Conservation (phyloP, 1,139 yeast genomes). For the Scheffersomyces lignicola region DNA sequence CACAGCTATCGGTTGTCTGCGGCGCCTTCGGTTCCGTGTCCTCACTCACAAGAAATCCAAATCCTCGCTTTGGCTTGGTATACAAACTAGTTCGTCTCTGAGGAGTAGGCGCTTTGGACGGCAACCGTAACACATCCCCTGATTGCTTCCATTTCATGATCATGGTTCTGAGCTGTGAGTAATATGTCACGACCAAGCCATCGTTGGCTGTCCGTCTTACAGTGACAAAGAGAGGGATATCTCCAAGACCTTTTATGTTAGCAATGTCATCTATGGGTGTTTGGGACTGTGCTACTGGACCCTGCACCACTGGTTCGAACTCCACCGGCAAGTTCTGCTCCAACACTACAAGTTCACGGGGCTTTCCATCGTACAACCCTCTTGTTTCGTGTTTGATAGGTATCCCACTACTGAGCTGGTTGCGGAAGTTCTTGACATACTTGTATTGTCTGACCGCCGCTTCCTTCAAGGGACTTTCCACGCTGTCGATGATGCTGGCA, state of each 20-base stretch:
- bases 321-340: slow-evolving; percentile 13
- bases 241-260: slow-evolving; percentile 15
- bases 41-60: slow-evolving; percentile 38
- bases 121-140: slow-evolving; percentile 6
- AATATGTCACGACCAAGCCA: slow-evolving; percentile 20
- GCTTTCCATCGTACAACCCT: slow-evolving; percentile 8
- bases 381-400: slow-evolving; percentile 11
- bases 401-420: slow-evolving; percentile 14
- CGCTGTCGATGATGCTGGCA: slow-evolving; percentile 7
- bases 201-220: slow-evolving; percentile 10
- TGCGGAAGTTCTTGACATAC: slow-evolving; percentile 17
- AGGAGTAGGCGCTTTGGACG: slow-evolving; percentile 1
- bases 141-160: slow-evolving; percentile 19
- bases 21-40: slow-evolving; percentile 13
- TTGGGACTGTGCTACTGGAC: slow-evolving; percentile 20
- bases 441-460: slow-evolving; percentile 21
- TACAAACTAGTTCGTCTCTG: slow-evolving; percentile 14
- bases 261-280: slow-evolving; percentile 19
- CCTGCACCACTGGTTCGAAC: slow-evolving; percentile 20
- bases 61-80: slow-evolving; percentile 33
- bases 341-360: slow-evolving; percentile 16
- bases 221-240: slow-evolving; percentile 21
- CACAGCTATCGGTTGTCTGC: slow-evolving; percentile 1
- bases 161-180: slow-evolving; percentile 34
- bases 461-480: slow-evolving; percentile 16